Base-by-base conservation (phyloP, 495 filamentous ascomycete genomes). In the Penicillium cinerascens region DNA sequence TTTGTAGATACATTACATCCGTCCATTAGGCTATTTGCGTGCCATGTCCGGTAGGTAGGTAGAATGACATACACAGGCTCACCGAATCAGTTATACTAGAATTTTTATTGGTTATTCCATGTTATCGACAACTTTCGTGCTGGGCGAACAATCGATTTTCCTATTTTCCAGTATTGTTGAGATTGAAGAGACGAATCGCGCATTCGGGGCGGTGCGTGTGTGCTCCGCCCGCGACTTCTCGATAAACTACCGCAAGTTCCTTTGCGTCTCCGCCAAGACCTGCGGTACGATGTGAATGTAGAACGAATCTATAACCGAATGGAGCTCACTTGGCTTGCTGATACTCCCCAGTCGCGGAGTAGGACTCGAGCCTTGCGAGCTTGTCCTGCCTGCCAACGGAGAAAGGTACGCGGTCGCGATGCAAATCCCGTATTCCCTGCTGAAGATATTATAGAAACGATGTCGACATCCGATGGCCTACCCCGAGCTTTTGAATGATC, bases 321-420 rank as follows among this genome's bases (percentile, higher is more conserved):
- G 71, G 71, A 74, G 48, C 54, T 72, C 29, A 72, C 66, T 29
- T 74, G 71, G 69, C 61, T 72, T 18, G 60, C 68, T 6, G 59
- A 72, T 59, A 67, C 59, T 17, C 68, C 69, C 7, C 66, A 71
- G 46, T 64, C 66, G 33, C 66, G 71, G 25, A 63, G 58, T 54
- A 64, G 71, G 21, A 61, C 55, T 42, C 56, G 71, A 43, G 71
- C 71, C 1, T 29, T 64, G 43, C 60, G 61, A 40, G 71, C 71
- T 17, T 74, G 71, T 63, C 48, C 68, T 17, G 45, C 44, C 20
- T 74, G 71, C 33, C 66, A 71, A 50, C 63, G 65, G 25, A 63
- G 54, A 54, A 74, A 72, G 56, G 71, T 72, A 45, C 33, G 61
- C 59, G 27, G 4, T 25, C 23, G n/a, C 21, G 6, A n/a, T 15